These are phyloP conservation scores for Kluyveromyces siamensis DNA, from an alignment of 805 yeast genomes.

Conservation along the genomic window DNA sequence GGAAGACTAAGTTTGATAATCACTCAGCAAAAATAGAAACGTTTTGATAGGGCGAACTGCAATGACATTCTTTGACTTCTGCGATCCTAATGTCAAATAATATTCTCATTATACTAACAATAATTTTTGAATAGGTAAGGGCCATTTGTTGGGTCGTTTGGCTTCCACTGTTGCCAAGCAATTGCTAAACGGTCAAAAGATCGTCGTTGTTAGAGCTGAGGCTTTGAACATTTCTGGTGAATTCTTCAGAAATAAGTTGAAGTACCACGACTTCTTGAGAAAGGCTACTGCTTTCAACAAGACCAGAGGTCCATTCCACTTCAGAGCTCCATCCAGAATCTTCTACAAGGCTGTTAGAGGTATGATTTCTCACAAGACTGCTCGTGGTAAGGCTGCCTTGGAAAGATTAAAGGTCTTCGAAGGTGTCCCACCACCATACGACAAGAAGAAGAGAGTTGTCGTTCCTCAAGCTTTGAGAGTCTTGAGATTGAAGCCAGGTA, in stretches of 20 bases:
- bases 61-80: not conserved
- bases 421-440: conserved; percentile 99
- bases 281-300: conserved; percentile 98
- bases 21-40: too few species aligned
- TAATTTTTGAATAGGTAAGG: conserved; percentile 54
- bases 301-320: conserved; percentile 99
- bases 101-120: not conserved
- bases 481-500: conserved; percentile 97
- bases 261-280: conserved; percentile 99
- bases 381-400: conserved; percentile 99
- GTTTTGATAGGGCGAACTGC: too few species aligned
- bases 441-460: conserved; percentile 99
- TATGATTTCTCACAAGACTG: conserved; percentile 99
- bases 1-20: too few species aligned
- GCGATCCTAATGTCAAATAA: not conserved
- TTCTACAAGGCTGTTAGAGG: conserved; percentile 99
- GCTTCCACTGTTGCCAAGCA: conserved; percentile 98
- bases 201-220: conserved; percentile 96
- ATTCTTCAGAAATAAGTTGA: conserved; percentile 99
- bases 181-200: conserved; percentile 94
- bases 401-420: conserved; percentile 99
- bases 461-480: conserved; percentile 99
- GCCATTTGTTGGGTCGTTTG: conserved; percentile 99
- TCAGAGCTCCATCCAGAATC: conserved; percentile 99
- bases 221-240: conserved; percentile 98